Evolutionary conservation across 352 stramenopile genomes (phyloP), one percentile per base, ranked within the genome.

Genomic region (Aphanomyces cochlioides): DNA sequence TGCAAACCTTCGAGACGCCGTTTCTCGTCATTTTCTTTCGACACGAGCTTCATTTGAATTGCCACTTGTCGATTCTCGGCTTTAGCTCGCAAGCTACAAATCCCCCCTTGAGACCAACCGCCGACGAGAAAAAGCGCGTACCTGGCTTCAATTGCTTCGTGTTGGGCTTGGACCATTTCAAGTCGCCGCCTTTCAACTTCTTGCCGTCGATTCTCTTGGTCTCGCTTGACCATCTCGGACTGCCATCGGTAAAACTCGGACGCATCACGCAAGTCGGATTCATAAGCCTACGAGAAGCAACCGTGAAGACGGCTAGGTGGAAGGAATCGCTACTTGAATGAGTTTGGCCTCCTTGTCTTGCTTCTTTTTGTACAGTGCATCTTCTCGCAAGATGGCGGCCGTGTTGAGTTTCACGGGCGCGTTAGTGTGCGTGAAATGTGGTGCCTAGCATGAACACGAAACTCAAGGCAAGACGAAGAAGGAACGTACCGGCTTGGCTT

Each of bases 161-260:
- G 84, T 48, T 95, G 86, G 3, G 89, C 81, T 63, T 95, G 84
- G 2, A 89, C 84, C 78, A 92, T 95, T 67, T 93, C 85, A 8
- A 94, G 75, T 7, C 90, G 81, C 34, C 88, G 88, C 7, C 69
- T 78, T 39, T 95, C 88, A 10, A 97, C 84, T 63, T 95, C 78
- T 7, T 79, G 80, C 36, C 84, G 80, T 61, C 75, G 77, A 40
- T 82, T 85, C 1, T 78, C 76, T 56, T 95, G 77, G 69, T 97
- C 90, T 47, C 90, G 79, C 60, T 88, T 77, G 54, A 87, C 78
- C 85, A 96, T 96, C n/a, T 78, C 78, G 10, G 73, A 78, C 69
- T 97, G 88, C 92, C 93, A 98, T 28, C 81, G 76, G 56, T 96
- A 95, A 41, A 96, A 98, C 40, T 97, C 91, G 36, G 95, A 88